phyloP scores from a whole-genome alignment of 768 basidiomycete genomes.

The Suillus brevipes region DNA sequence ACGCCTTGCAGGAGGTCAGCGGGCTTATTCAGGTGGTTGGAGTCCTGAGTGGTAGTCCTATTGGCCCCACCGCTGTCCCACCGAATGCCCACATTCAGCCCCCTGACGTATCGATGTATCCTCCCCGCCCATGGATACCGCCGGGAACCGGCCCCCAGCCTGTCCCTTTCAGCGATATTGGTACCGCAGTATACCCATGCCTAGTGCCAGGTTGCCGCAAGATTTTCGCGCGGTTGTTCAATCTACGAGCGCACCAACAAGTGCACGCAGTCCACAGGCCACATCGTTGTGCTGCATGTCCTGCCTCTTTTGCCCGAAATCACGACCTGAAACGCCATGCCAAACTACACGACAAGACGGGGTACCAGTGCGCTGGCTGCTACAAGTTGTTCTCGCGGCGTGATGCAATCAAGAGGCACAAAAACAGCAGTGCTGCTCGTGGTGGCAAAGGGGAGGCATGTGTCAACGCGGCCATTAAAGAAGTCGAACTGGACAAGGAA shows the following conservation, averaged over 20 bases:
- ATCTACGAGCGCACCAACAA: slow-evolving; percentile 70
- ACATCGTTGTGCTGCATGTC: slow-evolving; percentile 61
- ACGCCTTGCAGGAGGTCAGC: slow-evolving; percentile 69
- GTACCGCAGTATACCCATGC: slow-evolving; percentile 81
- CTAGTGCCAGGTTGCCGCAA: slow-evolving; percentile 64
- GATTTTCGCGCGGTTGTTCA: slow-evolving; percentile 68
- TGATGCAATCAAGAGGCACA: slow-evolving; percentile 79
- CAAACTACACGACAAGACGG: slow-evolving; percentile 69
- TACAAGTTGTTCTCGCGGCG: slow-evolving; percentile 73
- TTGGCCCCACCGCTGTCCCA: slow-evolving; percentile 45
- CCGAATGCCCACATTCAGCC: slow-evolving; percentile 22
- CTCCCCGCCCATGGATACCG: slow-evolving; percentile 32
- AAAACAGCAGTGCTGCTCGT: slow-evolving; percentile 55
- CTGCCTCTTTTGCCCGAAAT: slow-evolving; percentile 75
- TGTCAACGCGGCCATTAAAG: slow-evolving; percentile 56
- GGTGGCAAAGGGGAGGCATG: slow-evolving; percentile 55
- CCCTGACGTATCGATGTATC: slow-evolving; percentile 35
- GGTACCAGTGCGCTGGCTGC: slow-evolving; percentile 75
- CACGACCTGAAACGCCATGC: slow-evolving; percentile 81
- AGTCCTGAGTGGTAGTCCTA: slow-evolving; percentile 76
- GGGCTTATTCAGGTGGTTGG: slow-evolving; percentile 84
- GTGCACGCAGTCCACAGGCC: slow-evolving; percentile 66
- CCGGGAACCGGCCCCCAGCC: slow-evolving; percentile 22
- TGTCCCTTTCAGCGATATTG: slow-evolving; percentile 48
- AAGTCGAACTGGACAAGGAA: slow-evolving; percentile 51